Percentiles rank a stretch among this genome's conserved stretches.
Conservation (phyloP, 1,284 basidiomycete genomes). For the Ustilago hordei region DNA sequence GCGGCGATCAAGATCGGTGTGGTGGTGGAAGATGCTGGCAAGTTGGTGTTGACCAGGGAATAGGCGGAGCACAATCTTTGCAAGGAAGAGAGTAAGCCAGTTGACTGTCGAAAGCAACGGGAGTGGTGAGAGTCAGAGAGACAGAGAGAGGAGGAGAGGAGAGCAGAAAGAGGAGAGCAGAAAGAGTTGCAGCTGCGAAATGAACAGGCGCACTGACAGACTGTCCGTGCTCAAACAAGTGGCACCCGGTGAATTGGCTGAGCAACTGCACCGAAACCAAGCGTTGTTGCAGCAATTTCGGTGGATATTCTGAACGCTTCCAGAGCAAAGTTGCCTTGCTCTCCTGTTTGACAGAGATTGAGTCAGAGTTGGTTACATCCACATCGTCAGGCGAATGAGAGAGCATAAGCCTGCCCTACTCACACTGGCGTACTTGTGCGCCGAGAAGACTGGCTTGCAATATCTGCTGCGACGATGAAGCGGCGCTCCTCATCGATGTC, state of each 20-base stretch:
- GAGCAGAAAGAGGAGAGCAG: neutral
- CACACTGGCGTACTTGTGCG: neutral
- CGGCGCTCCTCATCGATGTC: neutral
- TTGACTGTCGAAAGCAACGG: neutral
- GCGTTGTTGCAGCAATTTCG: slow-evolving; percentile 3
- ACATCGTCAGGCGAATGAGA: neutral
- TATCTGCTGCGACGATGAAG: neutral
- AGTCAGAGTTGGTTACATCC: neutral
- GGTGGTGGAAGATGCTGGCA: neutral
- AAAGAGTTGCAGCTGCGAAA: slow-evolving; percentile 1
- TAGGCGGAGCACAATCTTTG: no score
- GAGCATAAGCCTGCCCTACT: no score
- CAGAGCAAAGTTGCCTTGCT: neutral
- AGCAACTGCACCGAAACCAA: neutral
- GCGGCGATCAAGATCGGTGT: neutral
- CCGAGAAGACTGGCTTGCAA: neutral
- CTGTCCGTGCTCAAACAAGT: neutral
- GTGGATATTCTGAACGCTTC: slow-evolving; percentile 7
- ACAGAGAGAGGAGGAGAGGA: no score
- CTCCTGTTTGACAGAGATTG: neutral
- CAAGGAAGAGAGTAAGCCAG: no score
- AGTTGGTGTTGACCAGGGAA: neutral
- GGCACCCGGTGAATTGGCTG: neutral
- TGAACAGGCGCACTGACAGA: slow-evolving; percentile 2
- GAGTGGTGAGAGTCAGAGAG: neutral